A percentile compares a stretch with the other conserved stretches of the same genome.
Conservation (phyloP, 2,329 filamentous ascomycete genomes). For the Cordyceps cateniannulata region DNA sequence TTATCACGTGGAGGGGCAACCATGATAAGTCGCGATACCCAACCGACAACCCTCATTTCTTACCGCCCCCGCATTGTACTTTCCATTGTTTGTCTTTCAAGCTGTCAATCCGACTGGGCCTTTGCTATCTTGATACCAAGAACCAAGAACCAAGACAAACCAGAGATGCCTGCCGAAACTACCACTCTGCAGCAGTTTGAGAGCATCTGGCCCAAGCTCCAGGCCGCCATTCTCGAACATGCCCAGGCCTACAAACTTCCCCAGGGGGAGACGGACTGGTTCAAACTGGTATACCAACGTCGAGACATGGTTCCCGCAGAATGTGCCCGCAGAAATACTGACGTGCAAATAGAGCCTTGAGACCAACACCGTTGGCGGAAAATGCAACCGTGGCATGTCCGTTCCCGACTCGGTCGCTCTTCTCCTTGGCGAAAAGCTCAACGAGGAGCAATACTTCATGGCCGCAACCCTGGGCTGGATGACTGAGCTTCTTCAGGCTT, state of each 20-base stretch:
- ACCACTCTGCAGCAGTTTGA: conserved; percentile 84
- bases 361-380: conserved; percentile 84
- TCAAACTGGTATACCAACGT: conserved; percentile 59
- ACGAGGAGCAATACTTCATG: conserved; percentile 79
- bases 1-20: conserved; percentile 7
- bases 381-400: conserved; percentile 98
- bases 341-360: conserved; percentile 59
- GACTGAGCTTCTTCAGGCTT: conserved; percentile 96
- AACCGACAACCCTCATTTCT: conserved; percentile 5
- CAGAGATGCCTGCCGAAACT: conserved; percentile 50
- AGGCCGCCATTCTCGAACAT: conserved; percentile 73
- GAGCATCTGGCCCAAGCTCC: conserved; percentile 78
- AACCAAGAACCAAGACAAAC: too few relatives aligned
- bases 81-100: neutral
- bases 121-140: neutral
- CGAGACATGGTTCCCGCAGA: neutral
- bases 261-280: conserved; percentile 75
- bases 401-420: conserved; percentile 85
- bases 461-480: conserved; percentile 90
- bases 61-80: conserved; percentile 5
- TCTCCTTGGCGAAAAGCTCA: conserved; percentile 65
- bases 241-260: conserved; percentile 79
- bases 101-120: neutral
- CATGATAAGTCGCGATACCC: conserved; percentile 3
- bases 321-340: neutral